Percentiles rank a stretch among this genome's conserved stretches.
Evolutionary conservation across 1,139 yeast species (phyloP).

Genomic region (Pneumocystis murina): DNA sequence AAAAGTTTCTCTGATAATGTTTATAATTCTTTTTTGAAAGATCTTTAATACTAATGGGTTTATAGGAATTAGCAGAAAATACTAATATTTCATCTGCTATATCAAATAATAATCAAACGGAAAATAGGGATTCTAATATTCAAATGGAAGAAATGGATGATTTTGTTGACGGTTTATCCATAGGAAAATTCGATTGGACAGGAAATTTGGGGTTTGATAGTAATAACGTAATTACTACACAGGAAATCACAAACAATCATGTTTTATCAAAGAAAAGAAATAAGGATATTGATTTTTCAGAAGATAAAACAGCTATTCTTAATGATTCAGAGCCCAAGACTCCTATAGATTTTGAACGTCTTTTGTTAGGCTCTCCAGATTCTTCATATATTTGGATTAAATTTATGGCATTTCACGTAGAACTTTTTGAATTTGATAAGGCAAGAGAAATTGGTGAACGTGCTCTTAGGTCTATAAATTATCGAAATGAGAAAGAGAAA

Average conservation of each 20-base stretch:
- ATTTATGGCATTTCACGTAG: constrained; percentile 94
- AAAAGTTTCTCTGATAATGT: constrained; percentile 21
- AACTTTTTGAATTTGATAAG: constrained; percentile 80
- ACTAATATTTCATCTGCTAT: constrained; percentile 33
- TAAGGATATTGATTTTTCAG: constrained; percentile 32
- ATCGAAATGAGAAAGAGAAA: constrained; percentile 86
- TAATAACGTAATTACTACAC: constrained; percentile 26
- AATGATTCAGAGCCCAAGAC: constrained; percentile 83
- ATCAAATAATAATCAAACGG: constrained; percentile 35
- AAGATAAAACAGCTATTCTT: constrained; percentile 75
- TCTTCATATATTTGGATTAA: constrained; percentile 94
- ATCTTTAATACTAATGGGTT: constrained; percentile 5
- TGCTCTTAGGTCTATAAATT: constrained; percentile 77
- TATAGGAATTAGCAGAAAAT: constrained; percentile 29
- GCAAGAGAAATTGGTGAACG: constrained; percentile 89
- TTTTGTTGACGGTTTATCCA: constrained; percentile 10
- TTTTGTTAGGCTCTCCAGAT: constrained; percentile 81
- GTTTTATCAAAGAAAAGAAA: constrained; percentile 18
- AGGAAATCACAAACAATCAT: constrained; percentile 2
- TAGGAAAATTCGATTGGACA: constrained; percentile 18
- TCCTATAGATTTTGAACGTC: constrained; percentile 76
- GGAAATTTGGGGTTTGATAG: constrained; percentile 10
- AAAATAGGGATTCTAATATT: constrained; percentile 23
- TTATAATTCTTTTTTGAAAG: constrained; percentile 13
- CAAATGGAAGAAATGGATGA: background rate